Conservation (phyloP, 179 eudicot species). For the Camellia oleifera region DNA sequence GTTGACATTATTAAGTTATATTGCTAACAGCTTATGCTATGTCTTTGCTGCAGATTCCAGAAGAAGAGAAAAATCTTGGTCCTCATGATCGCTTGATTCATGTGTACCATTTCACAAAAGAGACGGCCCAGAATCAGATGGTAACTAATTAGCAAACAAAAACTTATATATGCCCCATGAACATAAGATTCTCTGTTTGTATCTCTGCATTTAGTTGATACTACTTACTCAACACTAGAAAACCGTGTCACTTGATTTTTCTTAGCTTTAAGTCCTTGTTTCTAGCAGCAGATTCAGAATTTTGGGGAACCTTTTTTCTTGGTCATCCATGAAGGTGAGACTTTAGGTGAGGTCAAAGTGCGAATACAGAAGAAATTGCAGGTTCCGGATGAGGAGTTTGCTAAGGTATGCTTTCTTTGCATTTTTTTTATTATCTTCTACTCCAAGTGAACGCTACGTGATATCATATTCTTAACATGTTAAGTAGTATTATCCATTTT, state of each 20-base stretch:
- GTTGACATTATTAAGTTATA: not conserved
- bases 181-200: not conserved
- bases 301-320: slow-evolving; percentile 78
- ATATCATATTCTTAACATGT: not conserved
- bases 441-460: not conserved
- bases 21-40: not conserved
- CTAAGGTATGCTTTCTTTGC: slow-evolving; percentile 41
- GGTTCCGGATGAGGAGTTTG: slow-evolving; percentile 75
- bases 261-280: not conserved
- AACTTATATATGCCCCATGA: not conserved
- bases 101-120: slow-evolving; percentile 82
- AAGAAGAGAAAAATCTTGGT: slow-evolving; percentile 74
- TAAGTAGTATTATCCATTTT: not conserved
- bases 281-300: slow-evolving; percentile 64
- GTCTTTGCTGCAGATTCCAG: slow-evolving; percentile 53
- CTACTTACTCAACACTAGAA: not conserved
- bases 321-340: slow-evolving; percentile 67
- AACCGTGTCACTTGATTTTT: not conserved
- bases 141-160: slow-evolving; percentile 23
- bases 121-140: slow-evolving; percentile 66
- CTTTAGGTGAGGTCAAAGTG: slow-evolving; percentile 55
- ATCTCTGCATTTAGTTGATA: slow-evolving; percentile 13
- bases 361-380: slow-evolving; percentile 68
- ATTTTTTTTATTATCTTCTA: not conserved
- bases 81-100: slow-evolving; percentile 77